Conservation (phyloP, 352 stramenopile species). For the Phytophthora ramorum region DNA sequence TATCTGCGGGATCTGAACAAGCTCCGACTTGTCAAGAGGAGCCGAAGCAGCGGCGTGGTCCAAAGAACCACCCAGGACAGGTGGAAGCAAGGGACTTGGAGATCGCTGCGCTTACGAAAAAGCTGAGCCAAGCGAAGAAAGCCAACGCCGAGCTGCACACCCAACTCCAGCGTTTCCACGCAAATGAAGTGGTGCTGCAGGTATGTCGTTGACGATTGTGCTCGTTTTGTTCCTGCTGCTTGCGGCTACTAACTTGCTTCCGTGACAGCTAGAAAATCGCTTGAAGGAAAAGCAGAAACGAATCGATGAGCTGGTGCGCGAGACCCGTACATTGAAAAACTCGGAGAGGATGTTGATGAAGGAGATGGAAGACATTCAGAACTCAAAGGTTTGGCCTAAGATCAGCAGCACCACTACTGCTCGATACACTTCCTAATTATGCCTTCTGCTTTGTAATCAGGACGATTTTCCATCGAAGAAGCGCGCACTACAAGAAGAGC, state of each 20-base stretch:
- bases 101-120: conserved; percentile 40
- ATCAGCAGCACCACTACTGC: neutral
- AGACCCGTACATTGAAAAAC: conserved; percentile 68
- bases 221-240: neutral
- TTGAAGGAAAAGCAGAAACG: conserved; percentile 67
- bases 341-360: conserved; percentile 60
- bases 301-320: conserved; percentile 61
- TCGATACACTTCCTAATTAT: neutral
- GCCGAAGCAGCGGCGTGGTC: neutral
- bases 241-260: neutral
- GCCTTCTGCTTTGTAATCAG: conserved; percentile 24
- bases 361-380: conserved; percentile 68
- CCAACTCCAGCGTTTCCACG: conserved; percentile 59
- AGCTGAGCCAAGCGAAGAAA: conserved; percentile 56
- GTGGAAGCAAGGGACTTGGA: conserved; percentile 14
- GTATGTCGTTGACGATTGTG: conserved; percentile 18
- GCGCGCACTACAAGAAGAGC: conserved; percentile 59
- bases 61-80: conserved; percentile 3
- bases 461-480: conserved; percentile 61
- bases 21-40: conserved; percentile 10
- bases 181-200: conserved; percentile 57
- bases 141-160: conserved; percentile 49
- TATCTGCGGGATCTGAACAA: neutral
- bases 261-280: conserved; percentile 64
- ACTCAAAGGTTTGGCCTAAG: conserved; percentile 41